Evolutionary conservation across 768 basidiomycete species (phyloP).

Genomic region (Amanita inopinata): DNA sequence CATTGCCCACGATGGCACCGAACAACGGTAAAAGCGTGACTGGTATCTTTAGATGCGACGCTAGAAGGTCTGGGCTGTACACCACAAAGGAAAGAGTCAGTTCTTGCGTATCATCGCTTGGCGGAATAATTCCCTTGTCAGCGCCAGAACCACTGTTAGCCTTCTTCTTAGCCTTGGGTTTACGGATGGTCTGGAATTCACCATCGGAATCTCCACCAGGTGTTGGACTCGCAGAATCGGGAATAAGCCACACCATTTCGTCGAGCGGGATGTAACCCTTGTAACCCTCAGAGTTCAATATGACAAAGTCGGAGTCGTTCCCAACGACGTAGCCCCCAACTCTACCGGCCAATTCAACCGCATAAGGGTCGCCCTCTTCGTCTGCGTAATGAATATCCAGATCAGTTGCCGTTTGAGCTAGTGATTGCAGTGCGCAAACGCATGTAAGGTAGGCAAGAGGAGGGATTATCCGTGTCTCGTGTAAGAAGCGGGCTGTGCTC

Average conservation of each 20-base stretch:
- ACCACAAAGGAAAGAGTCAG: constrained; percentile 44
- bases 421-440: constrained; percentile 38
- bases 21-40: constrained; percentile 66
- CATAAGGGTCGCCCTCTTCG: constrained; percentile 74
- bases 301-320: constrained; percentile 76
- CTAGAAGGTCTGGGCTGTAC: constrained; percentile 54
- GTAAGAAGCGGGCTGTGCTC: constrained; percentile 53
- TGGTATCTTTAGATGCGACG: constrained; percentile 58
- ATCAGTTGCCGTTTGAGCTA: constrained; percentile 24
- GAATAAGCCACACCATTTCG: constrained; percentile 60
- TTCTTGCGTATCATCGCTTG: constrained; percentile 27
- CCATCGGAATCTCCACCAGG: constrained; percentile 30
- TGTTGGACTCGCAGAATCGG: constrained; percentile 18
- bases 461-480: constrained; percentile 67
- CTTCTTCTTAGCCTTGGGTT: constrained; percentile 42
- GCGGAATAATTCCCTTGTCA: constrained; percentile 44
- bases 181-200: constrained; percentile 52
- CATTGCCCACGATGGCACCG: constrained; percentile 74
- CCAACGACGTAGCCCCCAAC: constrained; percentile 68
- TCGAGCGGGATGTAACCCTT: constrained; percentile 68
- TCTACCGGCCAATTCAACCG: constrained; percentile 74
- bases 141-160: constrained; percentile 16
- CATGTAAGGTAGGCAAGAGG: constrained; percentile 54
- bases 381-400: constrained; percentile 65
- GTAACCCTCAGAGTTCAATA: constrained; percentile 69